Percentiles rank a stretch among this genome's conserved stretches.
phyloP scores from a whole-genome alignment of 2,329 filamentous ascomycete genomes.

The Verticillium nonalfalfae region DNA sequence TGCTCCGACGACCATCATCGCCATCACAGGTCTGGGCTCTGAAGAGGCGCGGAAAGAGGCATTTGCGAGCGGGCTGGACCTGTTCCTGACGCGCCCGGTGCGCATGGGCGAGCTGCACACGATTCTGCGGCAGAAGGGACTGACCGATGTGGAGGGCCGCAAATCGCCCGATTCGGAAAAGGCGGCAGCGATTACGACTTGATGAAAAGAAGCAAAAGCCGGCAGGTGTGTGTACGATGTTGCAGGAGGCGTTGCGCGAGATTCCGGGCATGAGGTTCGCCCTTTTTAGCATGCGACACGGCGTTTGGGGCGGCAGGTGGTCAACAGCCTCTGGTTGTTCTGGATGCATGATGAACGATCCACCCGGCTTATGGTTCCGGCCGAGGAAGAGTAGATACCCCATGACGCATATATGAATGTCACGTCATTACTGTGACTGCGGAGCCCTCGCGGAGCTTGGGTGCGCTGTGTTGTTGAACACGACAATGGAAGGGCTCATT shows the following conservation, averaged over 20 bases:
- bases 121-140: constrained; percentile 4
- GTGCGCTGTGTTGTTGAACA: no score
- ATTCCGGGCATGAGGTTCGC: no score
- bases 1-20: constrained; percentile 32
- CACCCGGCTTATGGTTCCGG: not conserved
- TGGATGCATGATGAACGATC: not conserved
- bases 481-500: no score
- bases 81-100: constrained; percentile 40
- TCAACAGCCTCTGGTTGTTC: not conserved
- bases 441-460: no score
- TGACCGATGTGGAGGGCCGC: not conserved
- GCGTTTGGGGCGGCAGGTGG: not conserved
- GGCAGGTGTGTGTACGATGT: not conserved
- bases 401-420: not conserved
- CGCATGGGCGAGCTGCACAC: constrained; percentile 22
- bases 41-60: constrained; percentile 35
- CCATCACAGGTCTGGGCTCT: constrained; percentile 36
- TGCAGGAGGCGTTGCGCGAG: not conserved
- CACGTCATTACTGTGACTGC: not conserved
- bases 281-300: not conserved
- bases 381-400: not conserved
- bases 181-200: not conserved
- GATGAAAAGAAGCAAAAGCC: not conserved
- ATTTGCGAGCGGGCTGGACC: constrained; percentile 35
- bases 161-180: not conserved